Percentiles rank a stretch among this genome's conserved stretches.
phyloP scores from a whole-genome alignment of 257 asterid genomes.

The Penstemon barbatus region DNA sequence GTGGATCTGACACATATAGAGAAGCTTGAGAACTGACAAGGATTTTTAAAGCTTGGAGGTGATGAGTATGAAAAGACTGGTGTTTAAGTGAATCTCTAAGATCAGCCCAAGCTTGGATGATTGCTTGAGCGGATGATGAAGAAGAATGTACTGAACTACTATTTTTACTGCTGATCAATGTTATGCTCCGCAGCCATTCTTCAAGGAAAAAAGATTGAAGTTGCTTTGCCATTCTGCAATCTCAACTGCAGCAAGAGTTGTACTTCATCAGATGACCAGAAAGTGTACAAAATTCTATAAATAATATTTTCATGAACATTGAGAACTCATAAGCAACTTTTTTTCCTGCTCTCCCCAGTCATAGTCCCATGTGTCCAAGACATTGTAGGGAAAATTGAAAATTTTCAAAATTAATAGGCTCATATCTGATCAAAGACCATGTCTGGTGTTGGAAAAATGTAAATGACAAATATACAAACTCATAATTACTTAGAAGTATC shows the following conservation, averaged over 20 bases:
- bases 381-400: not conserved
- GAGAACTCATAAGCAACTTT: not conserved
- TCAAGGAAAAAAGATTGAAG: conserved; percentile 65
- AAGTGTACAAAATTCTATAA: not conserved
- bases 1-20: conserved; percentile 89
- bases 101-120: conserved; percentile 93
- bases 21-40: conserved; percentile 62
- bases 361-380: too few relatives aligned
- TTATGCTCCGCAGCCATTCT: conserved; percentile 64
- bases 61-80: conserved; percentile 52
- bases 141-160: conserved; percentile 39
- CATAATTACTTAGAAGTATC: not conserved
- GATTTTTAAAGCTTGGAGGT: conserved; percentile 57
- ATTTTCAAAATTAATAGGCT: not conserved
- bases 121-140: conserved; percentile 60
- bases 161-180: conserved; percentile 33
- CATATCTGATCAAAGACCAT: not conserved
- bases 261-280: not conserved
- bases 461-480: not conserved
- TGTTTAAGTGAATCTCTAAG: conserved; percentile 64
- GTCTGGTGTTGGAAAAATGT: not conserved
- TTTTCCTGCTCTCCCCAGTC: too few relatives aligned
- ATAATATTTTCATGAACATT: conserved; percentile 6
- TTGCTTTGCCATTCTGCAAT: conserved; percentile 60
- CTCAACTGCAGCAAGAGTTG: conserved; percentile 38